These are phyloP conservation scores for Stylonectria norvegica DNA, from an alignment of 2,329 filamentous ascomycete species.

Conservation along the genomic window DNA sequence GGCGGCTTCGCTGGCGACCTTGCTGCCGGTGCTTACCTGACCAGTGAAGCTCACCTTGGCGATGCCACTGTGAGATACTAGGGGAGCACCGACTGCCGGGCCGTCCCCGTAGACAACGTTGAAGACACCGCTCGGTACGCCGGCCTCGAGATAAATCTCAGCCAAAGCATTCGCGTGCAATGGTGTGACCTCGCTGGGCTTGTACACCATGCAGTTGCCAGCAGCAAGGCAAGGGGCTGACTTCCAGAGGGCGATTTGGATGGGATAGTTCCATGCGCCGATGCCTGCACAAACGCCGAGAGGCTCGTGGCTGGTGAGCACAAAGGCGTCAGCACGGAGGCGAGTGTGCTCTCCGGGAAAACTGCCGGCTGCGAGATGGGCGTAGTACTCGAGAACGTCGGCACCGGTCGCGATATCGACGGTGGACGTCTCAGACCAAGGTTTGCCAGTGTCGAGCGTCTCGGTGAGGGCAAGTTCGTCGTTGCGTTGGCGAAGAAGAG, in stretches of 20 bases:
- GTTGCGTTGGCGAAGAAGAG: constrained; percentile 70
- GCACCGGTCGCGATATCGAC: constrained; percentile 81
- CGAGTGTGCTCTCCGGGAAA: constrained; percentile 77
- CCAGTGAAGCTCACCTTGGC: constrained; percentile 90
- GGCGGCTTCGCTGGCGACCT: constrained; percentile 73
- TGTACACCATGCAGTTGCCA: constrained; percentile 88
- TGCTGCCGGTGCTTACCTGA: constrained; percentile 77
- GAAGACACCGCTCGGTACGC: constrained; percentile 78
- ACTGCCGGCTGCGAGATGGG: constrained; percentile 73
- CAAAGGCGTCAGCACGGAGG: constrained; percentile 71
- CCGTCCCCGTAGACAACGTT: constrained; percentile 82
- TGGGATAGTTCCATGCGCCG: constrained; percentile 89
- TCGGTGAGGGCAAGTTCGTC: constrained; percentile 76
- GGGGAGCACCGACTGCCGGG: constrained; percentile 65
- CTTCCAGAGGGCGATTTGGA: constrained; percentile 89
- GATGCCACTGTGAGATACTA: constrained; percentile 68
- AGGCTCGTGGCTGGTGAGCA: constrained; percentile 78
- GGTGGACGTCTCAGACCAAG: constrained; percentile 77
- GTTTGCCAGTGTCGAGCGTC: constrained; percentile 83
- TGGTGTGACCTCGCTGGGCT: constrained; percentile 82
- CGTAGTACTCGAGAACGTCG: constrained; percentile 84
- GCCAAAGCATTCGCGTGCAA: constrained; percentile 76
- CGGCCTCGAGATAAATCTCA: constrained; percentile 73
- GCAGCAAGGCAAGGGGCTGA: constrained; percentile 80
- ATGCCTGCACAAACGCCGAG: constrained; percentile 83